A percentile compares a stretch with the other conserved stretches of the same genome.
phyloP scores from a whole-genome alignment of 192 early-diverging fungal species.

The Entophlyctis helioformis region DNA sequence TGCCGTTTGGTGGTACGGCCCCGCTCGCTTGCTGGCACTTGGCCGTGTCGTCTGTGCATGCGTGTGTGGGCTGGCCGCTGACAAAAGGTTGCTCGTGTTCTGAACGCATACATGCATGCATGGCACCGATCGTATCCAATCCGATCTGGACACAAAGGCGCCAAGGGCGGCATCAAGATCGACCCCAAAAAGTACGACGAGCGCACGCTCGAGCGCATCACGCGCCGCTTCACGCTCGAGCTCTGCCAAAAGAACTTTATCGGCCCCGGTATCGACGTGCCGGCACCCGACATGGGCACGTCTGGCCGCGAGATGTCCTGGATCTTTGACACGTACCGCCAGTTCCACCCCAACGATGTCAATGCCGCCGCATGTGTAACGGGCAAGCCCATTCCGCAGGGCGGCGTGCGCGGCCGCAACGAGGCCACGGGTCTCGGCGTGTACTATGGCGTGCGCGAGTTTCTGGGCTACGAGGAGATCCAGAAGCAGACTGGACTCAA shows the following conservation, averaged over 20 bases:
- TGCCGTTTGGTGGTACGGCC: conserved; percentile 55
- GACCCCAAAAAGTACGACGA: conserved; percentile 66
- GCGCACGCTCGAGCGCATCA: conserved; percentile 65
- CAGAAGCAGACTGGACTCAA: conserved; percentile 54
- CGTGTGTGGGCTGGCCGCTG: too few relatives aligned
- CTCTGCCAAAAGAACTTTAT: conserved; percentile 81
- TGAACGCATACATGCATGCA: too few relatives aligned
- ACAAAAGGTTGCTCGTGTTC: too few relatives aligned
- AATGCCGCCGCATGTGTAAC: conserved; percentile 74
- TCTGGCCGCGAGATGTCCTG: conserved; percentile 74
- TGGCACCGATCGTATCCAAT: too few relatives aligned
- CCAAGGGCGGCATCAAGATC: conserved; percentile 75
- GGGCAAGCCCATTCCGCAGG: conserved; percentile 65
- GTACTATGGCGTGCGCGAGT: conserved; percentile 70
- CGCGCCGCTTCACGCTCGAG: conserved; percentile 69
- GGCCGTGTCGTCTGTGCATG: too few relatives aligned
- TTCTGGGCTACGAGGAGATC: conserved; percentile 64
- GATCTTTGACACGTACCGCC: conserved; percentile 77
- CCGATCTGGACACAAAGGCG: conserved; percentile 38
- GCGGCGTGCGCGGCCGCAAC: conserved; percentile 70
- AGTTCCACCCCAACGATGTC: conserved; percentile 69
- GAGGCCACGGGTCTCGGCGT: conserved; percentile 77
- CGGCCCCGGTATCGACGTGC: conserved; percentile 65
- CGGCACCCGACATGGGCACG: conserved; percentile 75
- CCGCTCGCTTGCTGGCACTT: too few relatives aligned